Evolutionary conservation across 345 rosid species (phyloP).

Genomic region (Camelina neglecta): DNA sequence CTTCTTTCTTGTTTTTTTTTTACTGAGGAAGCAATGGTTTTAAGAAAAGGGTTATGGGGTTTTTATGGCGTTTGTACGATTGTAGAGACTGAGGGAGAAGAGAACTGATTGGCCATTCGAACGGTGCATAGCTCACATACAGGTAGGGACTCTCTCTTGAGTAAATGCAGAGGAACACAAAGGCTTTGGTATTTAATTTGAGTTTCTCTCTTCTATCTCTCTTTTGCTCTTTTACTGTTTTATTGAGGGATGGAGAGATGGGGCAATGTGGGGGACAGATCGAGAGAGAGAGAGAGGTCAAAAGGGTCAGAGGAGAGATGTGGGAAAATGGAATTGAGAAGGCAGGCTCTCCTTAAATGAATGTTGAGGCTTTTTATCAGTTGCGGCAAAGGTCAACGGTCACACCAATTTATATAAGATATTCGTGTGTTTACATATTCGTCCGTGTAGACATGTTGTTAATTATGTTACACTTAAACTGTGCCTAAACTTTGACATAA

Average conservation of each 20-base stretch:
- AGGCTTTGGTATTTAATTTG: slow-evolving; percentile 23
- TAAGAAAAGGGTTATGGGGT: background rate
- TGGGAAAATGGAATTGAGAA: slow-evolving; percentile 29
- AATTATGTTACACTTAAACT: slow-evolving; percentile 12
- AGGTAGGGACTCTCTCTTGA: slow-evolving; percentile 10
- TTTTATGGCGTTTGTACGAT: slow-evolving; percentile 23
- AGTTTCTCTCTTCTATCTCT: slow-evolving; percentile 18
- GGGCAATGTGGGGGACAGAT: background rate
- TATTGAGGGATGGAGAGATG: slow-evolving; percentile 41
- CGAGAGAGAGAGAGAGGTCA: slow-evolving; percentile 8
- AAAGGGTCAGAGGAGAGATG: slow-evolving; percentile 53
- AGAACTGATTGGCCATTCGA: slow-evolving; percentile 27
- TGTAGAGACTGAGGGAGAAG: slow-evolving; percentile 9
- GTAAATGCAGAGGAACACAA: slow-evolving; percentile 34
- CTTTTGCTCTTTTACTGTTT: slow-evolving; percentile 39
- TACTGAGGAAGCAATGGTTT: background rate
- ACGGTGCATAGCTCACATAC: slow-evolving; percentile 30
- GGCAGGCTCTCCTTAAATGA: slow-evolving; percentile 22
- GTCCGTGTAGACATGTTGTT: slow-evolving; percentile 24
- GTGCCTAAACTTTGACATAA: slow-evolving; percentile 41
- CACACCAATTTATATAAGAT: background rate
- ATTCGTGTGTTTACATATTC: slow-evolving; percentile 9
- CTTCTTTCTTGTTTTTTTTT: background rate
- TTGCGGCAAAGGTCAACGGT: slow-evolving; percentile 41
- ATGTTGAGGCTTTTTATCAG: slow-evolving; percentile 43